Base-by-base conservation (phyloP, 164 flowering plant genomes). In the Amborella trichopoda region DNA sequence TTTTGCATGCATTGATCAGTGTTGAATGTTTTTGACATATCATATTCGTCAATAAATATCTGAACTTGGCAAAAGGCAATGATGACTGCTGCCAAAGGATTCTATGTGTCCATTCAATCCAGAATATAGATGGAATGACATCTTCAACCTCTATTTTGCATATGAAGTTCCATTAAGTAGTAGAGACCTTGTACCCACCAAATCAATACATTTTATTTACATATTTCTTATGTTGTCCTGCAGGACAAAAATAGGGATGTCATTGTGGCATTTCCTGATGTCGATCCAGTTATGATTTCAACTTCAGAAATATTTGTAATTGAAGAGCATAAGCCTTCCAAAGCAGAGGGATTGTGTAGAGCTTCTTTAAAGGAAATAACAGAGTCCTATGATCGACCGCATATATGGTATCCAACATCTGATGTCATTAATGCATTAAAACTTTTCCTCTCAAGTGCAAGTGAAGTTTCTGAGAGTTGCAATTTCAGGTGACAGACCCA, bases 171-270 rank as follows among this genome's bases (percentile, higher is more conserved):
- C n/a, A n/a, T n/a, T n/a, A n/a, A n/a, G n/a, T n/a, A n/a, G n/a
- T n/a, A n/a, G n/a, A n/a, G n/a, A n/a, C n/a, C n/a, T n/a, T n/a
- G n/a, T n/a, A n/a, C n/a, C n/a, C n/a, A n/a, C n/a, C n/a, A n/a
- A n/a, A n/a, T n/a, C n/a, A n/a, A n/a, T n/a, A n/a, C n/a, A n/a
- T n/a, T n/a, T n/a, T n/a, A n/a, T n/a, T n/a, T n/a, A n/a, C n/a
- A n/a, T n/a, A n/a, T n/a, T n/a, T n/a, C n/a, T n/a, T n/a, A n/a
- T n/a, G n/a, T n/a, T 30, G 34, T 30, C 6, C 19, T 44, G 42
- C 80, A 82, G 93, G 80, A 80, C 56, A 83, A 83, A 67, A 83
- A 80, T 52, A 73, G 87, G 56, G 87, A 80, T 60, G 81, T 77
- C 0, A 83, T 83, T 52, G 80, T 83, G 44, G 68, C 82, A 41